Conservation (phyloP, 768 basidiomycete genomes). For the Xanthoconium purpureum region DNA sequence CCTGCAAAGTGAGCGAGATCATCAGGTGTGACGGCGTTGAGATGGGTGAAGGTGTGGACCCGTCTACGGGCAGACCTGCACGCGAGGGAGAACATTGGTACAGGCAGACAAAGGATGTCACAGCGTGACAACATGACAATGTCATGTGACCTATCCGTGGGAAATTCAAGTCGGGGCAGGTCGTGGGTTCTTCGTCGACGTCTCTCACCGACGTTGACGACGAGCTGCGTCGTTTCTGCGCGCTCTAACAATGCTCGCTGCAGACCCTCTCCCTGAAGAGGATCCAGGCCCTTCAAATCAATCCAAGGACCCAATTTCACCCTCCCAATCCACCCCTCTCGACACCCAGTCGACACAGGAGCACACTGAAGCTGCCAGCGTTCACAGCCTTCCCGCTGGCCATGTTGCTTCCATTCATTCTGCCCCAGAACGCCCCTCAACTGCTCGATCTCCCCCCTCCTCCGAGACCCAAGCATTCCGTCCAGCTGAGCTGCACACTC, state of each 20-base stretch:
- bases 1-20: slow-evolving; percentile 69
- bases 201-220: slow-evolving; percentile 1
- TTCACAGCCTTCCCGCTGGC: slow-evolving; percentile 57
- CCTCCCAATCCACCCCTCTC: slow-evolving; percentile 27
- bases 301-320: neutral
- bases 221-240: neutral
- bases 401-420: slow-evolving; percentile 45
- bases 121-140: neutral
- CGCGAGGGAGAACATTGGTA: slow-evolving; percentile 14
- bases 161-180: slow-evolving; percentile 5
- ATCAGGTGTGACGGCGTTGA: slow-evolving; percentile 50
- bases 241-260: neutral
- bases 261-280: neutral
- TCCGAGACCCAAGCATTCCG: neutral
- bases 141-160: slow-evolving; percentile 16
- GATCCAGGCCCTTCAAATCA: neutral
- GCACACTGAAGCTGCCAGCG: slow-evolving; percentile 49
- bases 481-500: slow-evolving; percentile 5
- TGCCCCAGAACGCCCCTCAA: slow-evolving; percentile 31
- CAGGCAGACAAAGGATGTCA: neutral
- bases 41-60: slow-evolving; percentile 25
- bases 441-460: slow-evolving; percentile 29
- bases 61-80: slow-evolving; percentile 9
- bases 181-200: neutral
- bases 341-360: slow-evolving; percentile 36